Conservation (phyloP, 768 basidiomycete species). For the Phaeotremella fagi region DNA sequence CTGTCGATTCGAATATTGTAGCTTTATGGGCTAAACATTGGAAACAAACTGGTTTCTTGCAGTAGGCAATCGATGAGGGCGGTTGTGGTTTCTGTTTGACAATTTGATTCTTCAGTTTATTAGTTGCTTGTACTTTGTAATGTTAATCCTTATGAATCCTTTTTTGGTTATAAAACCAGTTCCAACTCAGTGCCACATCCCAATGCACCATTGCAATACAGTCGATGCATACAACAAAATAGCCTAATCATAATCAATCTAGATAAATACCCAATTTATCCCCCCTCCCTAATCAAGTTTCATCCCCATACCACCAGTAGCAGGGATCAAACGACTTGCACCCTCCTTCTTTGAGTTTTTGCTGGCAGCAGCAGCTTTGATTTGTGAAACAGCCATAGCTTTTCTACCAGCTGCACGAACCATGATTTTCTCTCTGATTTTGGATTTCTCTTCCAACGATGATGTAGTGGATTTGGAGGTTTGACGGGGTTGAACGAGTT, state of each 20-base stretch:
- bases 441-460: slow-evolving; percentile 53
- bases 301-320: slow-evolving; percentile 88
- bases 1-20: slow-evolving; percentile 48
- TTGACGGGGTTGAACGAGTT: slow-evolving; percentile 46
- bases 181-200: too few species aligned
- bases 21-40: slow-evolving; percentile 52
- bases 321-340: slow-evolving; percentile 74
- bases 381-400: slow-evolving; percentile 39
- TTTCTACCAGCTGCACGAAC: slow-evolving; percentile 44
- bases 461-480: slow-evolving; percentile 49
- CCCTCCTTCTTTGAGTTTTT: slow-evolving; percentile 47
- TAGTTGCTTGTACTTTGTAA: neutral
- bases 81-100: neutral
- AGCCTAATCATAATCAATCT: neutral
- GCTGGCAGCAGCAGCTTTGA: slow-evolving; percentile 20
- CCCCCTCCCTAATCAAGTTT: slow-evolving; percentile 22
- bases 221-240: neutral
- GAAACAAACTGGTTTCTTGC: slow-evolving; percentile 51
- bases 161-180: too few species aligned
- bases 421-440: slow-evolving; percentile 72
- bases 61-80: slow-evolving; percentile 8
- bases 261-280: neutral
- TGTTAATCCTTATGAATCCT: too few species aligned
- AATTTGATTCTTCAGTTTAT: neutral
- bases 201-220: too few species aligned